Evolutionary conservation across 805 yeast species (phyloP).

Genomic region (Candida koratica): DNA sequence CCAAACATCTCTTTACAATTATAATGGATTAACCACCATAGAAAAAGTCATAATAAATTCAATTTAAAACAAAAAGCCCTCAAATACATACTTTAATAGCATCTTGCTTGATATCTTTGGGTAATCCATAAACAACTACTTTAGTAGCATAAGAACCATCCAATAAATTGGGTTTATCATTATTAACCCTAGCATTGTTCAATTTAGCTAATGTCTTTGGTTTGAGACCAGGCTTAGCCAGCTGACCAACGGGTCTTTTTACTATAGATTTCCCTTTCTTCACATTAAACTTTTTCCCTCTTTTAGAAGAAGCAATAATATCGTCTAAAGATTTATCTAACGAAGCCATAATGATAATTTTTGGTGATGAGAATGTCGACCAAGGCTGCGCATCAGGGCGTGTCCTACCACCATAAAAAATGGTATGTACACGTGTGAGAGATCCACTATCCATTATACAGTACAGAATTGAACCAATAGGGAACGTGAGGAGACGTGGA

Average conservation of each 20-base stretch:
- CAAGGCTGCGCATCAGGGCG: not conserved
- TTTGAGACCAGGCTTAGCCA: constrained; percentile 22
- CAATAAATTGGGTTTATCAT: constrained; percentile 16
- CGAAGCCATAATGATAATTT: constrained; percentile 40
- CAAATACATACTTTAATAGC: constrained; percentile 75
- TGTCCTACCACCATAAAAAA: constrained; percentile 1
- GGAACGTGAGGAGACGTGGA: too few species aligned
- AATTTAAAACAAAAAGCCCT: too few species aligned
- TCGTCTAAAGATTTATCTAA: constrained; percentile 94
- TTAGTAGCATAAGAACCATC: constrained; percentile 64
- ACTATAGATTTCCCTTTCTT: constrained; percentile 19
- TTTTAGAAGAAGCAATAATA: constrained; percentile 60
- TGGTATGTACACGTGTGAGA: not conserved
- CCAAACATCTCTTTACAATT: too few species aligned
- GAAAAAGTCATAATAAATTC: too few species aligned
- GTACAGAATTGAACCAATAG: too few species aligned
- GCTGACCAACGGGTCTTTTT: constrained; percentile 29
- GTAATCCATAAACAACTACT: constrained; percentile 81
- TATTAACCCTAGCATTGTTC: constrained; percentile 6
- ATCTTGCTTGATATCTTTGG: constrained; percentile 79
- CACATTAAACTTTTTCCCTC: constrained; percentile 12
- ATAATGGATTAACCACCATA: too few species aligned
- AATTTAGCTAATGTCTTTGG: constrained; percentile 18
- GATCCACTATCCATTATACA: too few species aligned
- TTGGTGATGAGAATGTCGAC: constrained; percentile 1